Evolutionary conservation across 1,284 basidiomycete species (phyloP), one percentile per base, ranked within the genome.

Genomic region (Cutaneotrichosporon cutaneum): DNA sequence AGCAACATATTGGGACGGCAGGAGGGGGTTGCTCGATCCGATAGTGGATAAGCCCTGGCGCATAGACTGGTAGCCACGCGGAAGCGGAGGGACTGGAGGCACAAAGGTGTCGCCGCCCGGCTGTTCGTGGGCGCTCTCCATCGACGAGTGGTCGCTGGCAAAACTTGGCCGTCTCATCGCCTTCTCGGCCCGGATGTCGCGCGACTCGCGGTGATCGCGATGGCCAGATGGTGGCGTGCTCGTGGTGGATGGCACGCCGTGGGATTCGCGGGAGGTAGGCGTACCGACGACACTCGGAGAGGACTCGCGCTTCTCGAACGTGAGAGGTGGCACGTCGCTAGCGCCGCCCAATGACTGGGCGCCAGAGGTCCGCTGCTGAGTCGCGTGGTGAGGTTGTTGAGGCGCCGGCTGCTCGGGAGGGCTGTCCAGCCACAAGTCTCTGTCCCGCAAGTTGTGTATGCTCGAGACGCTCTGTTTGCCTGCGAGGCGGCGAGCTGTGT

Each of bases 1-100:
- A 4, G 54, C 56, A n/a, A 59, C 61, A 47, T 65, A 61, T 30
- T 61, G 54, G 9, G 54, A 47, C 57, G 59, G 14, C 51, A 62
- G 42, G 53, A 13, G 27, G 53, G 30, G 44, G 62, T 54, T 53
- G 39, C 36, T 44, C 16, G 68, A 57, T 16, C 45, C 64, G 62
- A 11, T 58, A 4, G 55, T 59, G 6, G 70, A 53, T 18, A 74
- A 54, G 16, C 70, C 69, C 50, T 72, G 70, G 39, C 69, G 59
- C 72, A 76, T 72, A 7, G 90, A 88, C 65, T 87, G 86, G 79
- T 88, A 94, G 69, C 93, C 91, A 80, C 96, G 97, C 39, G 95
- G 95, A 22, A 99, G 81, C 48, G 96, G 95, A 35, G 95, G 95
- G 1, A 99, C 96, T 24, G 95, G 95, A 1, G 96, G 95, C 7